Conservation (phyloP, 805 yeast species). For the Kuraishia piskuri region DNA sequence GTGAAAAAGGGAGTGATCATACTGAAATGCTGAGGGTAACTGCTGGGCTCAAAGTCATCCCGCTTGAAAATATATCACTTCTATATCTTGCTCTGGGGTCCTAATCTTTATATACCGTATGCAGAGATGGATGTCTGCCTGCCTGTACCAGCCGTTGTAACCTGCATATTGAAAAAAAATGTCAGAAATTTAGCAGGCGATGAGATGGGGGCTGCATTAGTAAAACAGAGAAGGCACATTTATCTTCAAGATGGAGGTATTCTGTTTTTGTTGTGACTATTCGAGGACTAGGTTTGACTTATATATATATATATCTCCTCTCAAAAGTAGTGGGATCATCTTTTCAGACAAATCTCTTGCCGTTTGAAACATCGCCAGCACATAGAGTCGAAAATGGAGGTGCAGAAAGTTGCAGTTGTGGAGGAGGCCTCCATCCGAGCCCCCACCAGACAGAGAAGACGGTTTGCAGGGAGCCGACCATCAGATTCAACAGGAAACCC, state of each 20-base stretch:
- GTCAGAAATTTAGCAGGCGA: not conserved
- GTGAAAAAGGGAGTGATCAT: slow-evolving; percentile 89
- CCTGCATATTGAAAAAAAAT: not conserved
- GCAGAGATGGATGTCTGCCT: not conserved
- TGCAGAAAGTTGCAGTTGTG: not conserved
- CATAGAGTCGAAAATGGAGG: not conserved
- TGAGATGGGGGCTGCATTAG: not conserved
- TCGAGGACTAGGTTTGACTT: too few species aligned
- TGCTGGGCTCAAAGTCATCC: too few species aligned
- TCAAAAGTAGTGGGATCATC: too few species aligned
- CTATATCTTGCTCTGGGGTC: not conserved
- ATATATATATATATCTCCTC: too few species aligned
- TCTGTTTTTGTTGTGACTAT: too few species aligned
- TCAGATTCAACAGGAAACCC: not conserved
- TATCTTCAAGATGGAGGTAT: too few species aligned
- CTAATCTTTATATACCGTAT: not conserved
- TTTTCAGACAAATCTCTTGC: not conserved
- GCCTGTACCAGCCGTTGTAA: not conserved
- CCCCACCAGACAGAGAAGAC: not conserved
- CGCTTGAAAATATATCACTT: too few species aligned
- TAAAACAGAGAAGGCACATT: too few species aligned
- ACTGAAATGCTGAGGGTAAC: not conserved
- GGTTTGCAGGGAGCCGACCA: slow-evolving; percentile 3
- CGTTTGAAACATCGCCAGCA: too few species aligned
- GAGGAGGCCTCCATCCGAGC: not conserved